phyloP scores from a whole-genome alignment of 495 filamentous ascomycete genomes.

The Neurospora tetrasperma region DNA sequence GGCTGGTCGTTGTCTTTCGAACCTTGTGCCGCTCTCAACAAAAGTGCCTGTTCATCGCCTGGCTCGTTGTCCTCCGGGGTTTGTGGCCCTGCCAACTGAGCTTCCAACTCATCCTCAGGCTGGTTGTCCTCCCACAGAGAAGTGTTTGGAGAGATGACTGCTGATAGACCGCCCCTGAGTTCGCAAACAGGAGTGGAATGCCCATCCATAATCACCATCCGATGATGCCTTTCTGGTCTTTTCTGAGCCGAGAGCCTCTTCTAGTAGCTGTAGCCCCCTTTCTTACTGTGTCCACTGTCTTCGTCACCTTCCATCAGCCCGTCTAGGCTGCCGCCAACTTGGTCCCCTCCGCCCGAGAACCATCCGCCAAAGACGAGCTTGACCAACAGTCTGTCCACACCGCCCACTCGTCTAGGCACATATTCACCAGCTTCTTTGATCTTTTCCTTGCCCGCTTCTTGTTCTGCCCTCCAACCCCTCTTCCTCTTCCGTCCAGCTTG shows the following conservation, averaged over 20 bases:
- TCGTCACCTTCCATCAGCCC: not conserved
- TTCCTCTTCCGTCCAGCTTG: not conserved
- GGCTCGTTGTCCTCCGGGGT: not conserved
- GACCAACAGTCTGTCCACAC: slow-evolving; percentile 72
- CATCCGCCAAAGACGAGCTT: slow-evolving; percentile 63
- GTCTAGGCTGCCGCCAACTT: not conserved
- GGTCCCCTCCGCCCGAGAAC: slow-evolving; percentile 20
- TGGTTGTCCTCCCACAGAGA: not conserved
- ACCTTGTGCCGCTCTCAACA: not conserved
- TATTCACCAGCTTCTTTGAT: slow-evolving; percentile 27
- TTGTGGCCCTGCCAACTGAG: not conserved
- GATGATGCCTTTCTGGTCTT: not conserved
- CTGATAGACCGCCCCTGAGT: not conserved
- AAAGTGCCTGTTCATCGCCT: not conserved
- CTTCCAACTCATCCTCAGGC: not conserved
- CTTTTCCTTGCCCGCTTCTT: slow-evolving; percentile 6
- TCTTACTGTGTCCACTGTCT: not conserved
- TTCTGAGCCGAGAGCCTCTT: not conserved
- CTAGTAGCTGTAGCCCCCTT: not conserved
- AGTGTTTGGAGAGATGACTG: not conserved
- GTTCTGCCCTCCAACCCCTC: not conserved
- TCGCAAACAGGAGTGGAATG: not conserved
- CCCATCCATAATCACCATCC: not conserved
- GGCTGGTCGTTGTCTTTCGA: not conserved
- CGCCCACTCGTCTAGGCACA: slow-evolving; percentile 54